Evolutionary conservation across 176 grass and related monocot genomes (phyloP), one percentile per base, ranked within the genome.

Genomic region (Thalia dealbata): DNA sequence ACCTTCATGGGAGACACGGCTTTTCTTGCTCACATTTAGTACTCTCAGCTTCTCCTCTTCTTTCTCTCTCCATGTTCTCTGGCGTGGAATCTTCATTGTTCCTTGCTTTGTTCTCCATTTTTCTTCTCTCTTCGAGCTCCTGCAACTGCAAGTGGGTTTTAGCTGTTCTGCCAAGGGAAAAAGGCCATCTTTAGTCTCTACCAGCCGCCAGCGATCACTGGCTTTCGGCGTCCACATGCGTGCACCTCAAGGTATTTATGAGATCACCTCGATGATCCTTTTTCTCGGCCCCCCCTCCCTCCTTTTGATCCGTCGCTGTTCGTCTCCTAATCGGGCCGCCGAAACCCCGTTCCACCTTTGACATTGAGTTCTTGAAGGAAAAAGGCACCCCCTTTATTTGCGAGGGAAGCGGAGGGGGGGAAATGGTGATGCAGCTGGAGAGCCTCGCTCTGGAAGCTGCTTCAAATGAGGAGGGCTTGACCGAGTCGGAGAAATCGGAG

Each of bases 351-450:
- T 58, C 30, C 43, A 80, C 72, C 69, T 24, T n/a, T 48, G 24
- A 69, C 78, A 43, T 81, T 54, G 52, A 69, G 63, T 70, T 38
- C 41, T 65, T 77, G 71, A 43, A 15, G 23, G 15, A 60, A 5
- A 59, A 63, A n/a, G n/a, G n/a, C n/a, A n/a, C 27, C 25, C 60
- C 7, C 3, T 76, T 78, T 48, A 52, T 29, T 27, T 69, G 19
- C 72, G 78, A 67, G 75, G 74, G 81, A 67, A n/a, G 62, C 24
- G 22, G 45, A 23, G 27, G 75, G 27, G 75, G 48, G 6, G 75
- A 75, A 73, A 72, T 78, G 16, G 77, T 88, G 58, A 7, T 88
- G 38, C 78, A 81, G 23, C 51, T 78, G 64, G 75, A 85, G 71
- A 77, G 67, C 66, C 71, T 88, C 71, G 71, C 52, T 74, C 78